Evolutionary conservation across 257 asterid genomes (phyloP).

Genomic region (Capsicum chinense): DNA sequence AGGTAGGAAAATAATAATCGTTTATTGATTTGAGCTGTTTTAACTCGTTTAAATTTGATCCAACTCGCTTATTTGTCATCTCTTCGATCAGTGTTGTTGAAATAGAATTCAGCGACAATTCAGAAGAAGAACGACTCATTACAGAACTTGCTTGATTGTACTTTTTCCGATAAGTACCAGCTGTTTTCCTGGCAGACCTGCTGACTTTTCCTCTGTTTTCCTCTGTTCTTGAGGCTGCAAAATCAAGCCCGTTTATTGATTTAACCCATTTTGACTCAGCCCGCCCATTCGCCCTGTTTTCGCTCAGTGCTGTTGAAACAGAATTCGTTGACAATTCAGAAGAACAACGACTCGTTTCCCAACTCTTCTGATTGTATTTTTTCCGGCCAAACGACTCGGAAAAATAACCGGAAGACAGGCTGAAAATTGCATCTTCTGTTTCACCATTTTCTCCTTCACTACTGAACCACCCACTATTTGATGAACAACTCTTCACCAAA

Average conservation of each 20-base stretch:
- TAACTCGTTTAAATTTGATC: neutral
- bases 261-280: neutral
- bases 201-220: neutral
- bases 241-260: neutral
- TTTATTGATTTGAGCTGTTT: neutral
- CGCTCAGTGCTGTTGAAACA: neutral
- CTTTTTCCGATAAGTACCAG: neutral
- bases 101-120: constrained; percentile 28
- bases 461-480: constrained; percentile 62
- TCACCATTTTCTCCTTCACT: constrained; percentile 44
- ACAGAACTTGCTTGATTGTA: constrained; percentile 39
- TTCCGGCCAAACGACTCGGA: constrained; percentile 56
- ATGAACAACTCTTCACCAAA: constrained; percentile 44
- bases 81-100: neutral
- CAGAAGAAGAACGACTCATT: constrained; percentile 40
- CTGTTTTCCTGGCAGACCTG: neutral
- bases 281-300: neutral
- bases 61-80: neutral
- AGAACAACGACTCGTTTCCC: constrained; percentile 41
- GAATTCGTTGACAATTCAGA: constrained; percentile 35
- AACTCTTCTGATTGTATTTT: constrained; percentile 41
- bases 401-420: constrained; percentile 57
- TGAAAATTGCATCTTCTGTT: constrained; percentile 47
- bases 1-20: neutral
- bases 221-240: neutral